These are phyloP conservation scores for Trichosporon sp. DNA, from an alignment of 1,284 basidiomycete genomes.

Conservation along the genomic window DNA sequence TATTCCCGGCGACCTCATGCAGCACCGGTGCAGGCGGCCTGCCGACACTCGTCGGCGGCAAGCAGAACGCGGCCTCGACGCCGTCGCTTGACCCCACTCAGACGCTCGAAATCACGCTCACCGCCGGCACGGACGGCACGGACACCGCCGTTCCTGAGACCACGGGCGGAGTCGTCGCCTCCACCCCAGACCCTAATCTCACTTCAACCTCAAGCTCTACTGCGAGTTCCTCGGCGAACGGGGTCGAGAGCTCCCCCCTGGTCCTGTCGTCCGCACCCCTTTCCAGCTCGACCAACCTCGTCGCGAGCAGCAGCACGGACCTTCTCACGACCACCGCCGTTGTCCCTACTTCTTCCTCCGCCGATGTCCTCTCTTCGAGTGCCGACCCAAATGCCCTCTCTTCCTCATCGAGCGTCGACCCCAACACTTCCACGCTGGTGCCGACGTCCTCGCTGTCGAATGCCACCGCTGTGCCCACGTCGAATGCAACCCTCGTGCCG, in stretches of 20 bases:
- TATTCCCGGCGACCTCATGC: not conserved
- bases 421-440: not conserved
- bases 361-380: not conserved
- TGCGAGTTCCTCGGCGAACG: constrained; percentile 12
- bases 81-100: not conserved
- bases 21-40: not conserved
- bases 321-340: not conserved
- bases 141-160: not conserved
- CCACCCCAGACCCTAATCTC: constrained; percentile 13
- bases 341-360: not conserved
- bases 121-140: not conserved
- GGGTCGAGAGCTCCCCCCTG: not conserved
- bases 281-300: constrained; percentile 7
- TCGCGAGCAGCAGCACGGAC: not conserved
- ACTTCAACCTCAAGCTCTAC: constrained; percentile 2
- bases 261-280: not conserved
- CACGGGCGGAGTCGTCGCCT: not conserved
- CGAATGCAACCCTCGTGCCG: not conserved
- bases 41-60: constrained; percentile 1
- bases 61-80: not conserved
- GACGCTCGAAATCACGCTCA: constrained; percentile 4
- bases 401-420: not conserved
- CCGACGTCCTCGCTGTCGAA: not conserved
- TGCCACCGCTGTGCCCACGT: not conserved
- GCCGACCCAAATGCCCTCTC: not conserved